phyloP scores from a whole-genome alignment of 768 basidiomycete genomes.

The Crassisporium funariophilum region DNA sequence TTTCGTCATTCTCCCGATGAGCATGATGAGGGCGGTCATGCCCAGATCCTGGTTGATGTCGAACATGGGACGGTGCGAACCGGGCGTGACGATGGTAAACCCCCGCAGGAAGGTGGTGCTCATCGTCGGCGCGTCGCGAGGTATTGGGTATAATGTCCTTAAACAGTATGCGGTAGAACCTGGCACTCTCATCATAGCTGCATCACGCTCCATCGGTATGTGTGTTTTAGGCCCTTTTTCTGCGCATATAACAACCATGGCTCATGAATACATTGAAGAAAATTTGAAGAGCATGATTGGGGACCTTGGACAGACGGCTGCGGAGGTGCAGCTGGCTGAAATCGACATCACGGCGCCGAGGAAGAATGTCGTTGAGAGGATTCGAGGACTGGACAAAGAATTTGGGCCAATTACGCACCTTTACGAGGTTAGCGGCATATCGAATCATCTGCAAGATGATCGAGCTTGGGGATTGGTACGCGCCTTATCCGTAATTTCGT shows the following conservation, averaged over 20 bases:
- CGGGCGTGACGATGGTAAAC: slow-evolving; percentile 12
- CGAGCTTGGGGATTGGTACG: slow-evolving; percentile 24
- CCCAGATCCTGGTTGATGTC: slow-evolving; percentile 9
- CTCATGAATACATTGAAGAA: slow-evolving; percentile 12
- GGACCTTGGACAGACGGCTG: slow-evolving; percentile 22
- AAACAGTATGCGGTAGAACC: slow-evolving; percentile 28
- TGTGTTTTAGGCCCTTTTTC: not conserved
- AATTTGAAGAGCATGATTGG: slow-evolving; percentile 17
- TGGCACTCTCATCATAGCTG: slow-evolving; percentile 29
- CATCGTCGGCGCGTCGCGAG: slow-evolving; percentile 28
- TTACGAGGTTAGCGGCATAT: slow-evolving; percentile 31
- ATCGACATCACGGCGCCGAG: slow-evolving; percentile 23
- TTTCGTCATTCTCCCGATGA: slow-evolving; percentile 23
- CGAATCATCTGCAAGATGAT: slow-evolving; percentile 23
- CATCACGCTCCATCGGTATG: slow-evolving; percentile 26
- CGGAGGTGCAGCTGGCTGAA: slow-evolving; percentile 23
- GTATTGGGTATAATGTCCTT: slow-evolving; percentile 31
- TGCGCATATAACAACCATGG: not conserved
- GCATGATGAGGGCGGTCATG: slow-evolving; percentile 10
- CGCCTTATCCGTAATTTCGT: not conserved
- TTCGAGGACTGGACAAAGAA: slow-evolving; percentile 23
- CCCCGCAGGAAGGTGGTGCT: slow-evolving; percentile 29
- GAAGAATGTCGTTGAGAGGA: slow-evolving; percentile 20
- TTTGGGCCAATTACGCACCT: slow-evolving; percentile 34
- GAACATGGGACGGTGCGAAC: not conserved